Evolutionary conservation across 1,139 yeast genomes (phyloP).

Genomic region (Yamadazyma epiphylla): DNA sequence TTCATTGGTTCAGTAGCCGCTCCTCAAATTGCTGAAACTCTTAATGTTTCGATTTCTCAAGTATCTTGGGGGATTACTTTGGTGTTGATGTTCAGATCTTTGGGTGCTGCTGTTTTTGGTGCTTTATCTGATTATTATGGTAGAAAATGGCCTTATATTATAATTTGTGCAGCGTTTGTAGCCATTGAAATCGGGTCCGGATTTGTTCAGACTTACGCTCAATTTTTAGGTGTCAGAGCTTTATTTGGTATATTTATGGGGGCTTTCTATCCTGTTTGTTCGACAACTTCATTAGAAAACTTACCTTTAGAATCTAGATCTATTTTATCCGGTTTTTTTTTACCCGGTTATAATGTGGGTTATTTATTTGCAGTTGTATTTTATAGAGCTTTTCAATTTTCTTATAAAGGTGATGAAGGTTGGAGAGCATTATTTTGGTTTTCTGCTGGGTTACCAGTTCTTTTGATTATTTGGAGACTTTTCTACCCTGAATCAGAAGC

Average conservation of each 20-base stretch:
- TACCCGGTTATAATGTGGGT: conserved; percentile 39
- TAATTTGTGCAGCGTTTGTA: conserved; percentile 49
- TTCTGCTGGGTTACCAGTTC: conserved; percentile 53
- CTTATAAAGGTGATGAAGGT: conserved; percentile 43
- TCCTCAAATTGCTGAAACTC: conserved; percentile 48
- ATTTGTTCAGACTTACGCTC: conserved; percentile 58
- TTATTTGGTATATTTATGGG: conserved; percentile 41
- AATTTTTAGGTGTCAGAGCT: conserved; percentile 61
- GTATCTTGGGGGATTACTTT: conserved; percentile 80
- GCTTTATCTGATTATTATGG: conserved; percentile 65
- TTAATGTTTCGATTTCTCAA: conserved; percentile 46
- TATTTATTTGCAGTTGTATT: conserved; percentile 34
- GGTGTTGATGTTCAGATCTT: conserved; percentile 73
- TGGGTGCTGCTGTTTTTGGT: conserved; percentile 76
- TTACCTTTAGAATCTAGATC: conserved; percentile 34
- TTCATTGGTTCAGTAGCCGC: conserved; percentile 66
- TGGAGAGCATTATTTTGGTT: conserved; percentile 86
- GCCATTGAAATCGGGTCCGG: conserved; percentile 70
- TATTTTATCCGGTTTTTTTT: conserved; percentile 33
- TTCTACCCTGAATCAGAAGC: conserved; percentile 32
- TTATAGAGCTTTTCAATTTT: conserved; percentile 53
- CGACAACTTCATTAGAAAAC: conserved; percentile 34
- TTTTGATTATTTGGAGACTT: conserved; percentile 30
- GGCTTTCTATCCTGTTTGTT: conserved; percentile 28
- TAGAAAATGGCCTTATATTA: conserved; percentile 65